A percentile compares a stretch with the other conserved stretches of the same genome.
These are phyloP conservation scores for Panicum virgatum DNA, from an alignment of 202 grass and related monocot genomes.

Conservation along the genomic window DNA sequence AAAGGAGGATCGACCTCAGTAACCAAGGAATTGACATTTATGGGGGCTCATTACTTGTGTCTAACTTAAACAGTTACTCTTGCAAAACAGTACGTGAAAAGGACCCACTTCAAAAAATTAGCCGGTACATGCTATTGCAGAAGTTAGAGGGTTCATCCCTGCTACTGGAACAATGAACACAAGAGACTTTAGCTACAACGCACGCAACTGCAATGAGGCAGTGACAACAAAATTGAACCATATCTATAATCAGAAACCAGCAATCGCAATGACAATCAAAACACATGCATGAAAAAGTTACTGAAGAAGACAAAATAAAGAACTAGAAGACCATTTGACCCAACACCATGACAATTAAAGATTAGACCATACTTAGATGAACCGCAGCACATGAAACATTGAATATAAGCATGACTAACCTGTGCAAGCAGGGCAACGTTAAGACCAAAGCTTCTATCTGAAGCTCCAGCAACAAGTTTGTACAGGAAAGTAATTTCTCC, in stretches of 20 bases:
- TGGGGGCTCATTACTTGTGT: neutral
- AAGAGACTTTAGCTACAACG: neutral
- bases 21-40: neutral
- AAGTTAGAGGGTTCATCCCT: slow-evolving; percentile 3
- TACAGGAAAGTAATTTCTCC: slow-evolving; percentile 95
- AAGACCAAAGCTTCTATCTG: slow-evolving; percentile 93
- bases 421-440: slow-evolving; percentile 93
- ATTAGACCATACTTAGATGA: neutral
- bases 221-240: neutral
- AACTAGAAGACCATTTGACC: neutral
- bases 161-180: slow-evolving; percentile 5
- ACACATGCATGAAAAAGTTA: neutral
- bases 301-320: neutral
- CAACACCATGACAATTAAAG: neutral
- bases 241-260: neutral
- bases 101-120: slow-evolving; percentile 4
- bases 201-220: neutral
- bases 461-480: slow-evolving; percentile 87
- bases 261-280: neutral
- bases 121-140: neutral
- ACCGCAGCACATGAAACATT: neutral
- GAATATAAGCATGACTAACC: slow-evolving; percentile 52
- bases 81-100: neutral
- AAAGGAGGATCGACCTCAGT: slow-evolving; percentile 13
- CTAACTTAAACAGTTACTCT: slow-evolving; percentile 8